These are phyloP conservation scores for Voacanga thouarsii DNA, from an alignment of 257 asterid species.

Conservation along the genomic window DNA sequence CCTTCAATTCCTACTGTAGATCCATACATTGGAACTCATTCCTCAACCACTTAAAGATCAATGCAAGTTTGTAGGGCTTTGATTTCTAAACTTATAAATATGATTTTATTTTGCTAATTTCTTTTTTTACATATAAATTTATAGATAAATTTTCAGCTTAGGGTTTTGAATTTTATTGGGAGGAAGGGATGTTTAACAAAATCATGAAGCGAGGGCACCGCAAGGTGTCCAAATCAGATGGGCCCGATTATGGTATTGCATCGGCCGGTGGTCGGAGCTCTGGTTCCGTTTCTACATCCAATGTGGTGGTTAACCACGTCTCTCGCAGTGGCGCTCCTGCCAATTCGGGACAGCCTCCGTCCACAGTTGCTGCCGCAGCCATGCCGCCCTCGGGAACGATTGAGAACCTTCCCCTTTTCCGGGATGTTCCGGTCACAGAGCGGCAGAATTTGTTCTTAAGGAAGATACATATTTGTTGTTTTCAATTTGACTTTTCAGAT, in stretches of 20 bases:
- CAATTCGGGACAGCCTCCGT: constrained; percentile 24
- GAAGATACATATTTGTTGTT: constrained; percentile 62
- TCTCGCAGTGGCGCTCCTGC: constrained; percentile 33
- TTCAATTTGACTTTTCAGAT: constrained; percentile 53
- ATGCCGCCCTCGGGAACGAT: constrained; percentile 36
- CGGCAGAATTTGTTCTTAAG: constrained; percentile 54
- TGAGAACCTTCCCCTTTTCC: constrained; percentile 57
- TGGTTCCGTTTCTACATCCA: constrained; percentile 41
- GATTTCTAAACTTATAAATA: constrained; percentile 14
- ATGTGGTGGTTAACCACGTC: constrained; percentile 47
- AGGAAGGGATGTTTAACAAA: constrained; percentile 37
- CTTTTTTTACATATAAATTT: background rate
- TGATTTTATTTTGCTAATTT: background rate
- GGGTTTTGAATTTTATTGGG: constrained; percentile 35
- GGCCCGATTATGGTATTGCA: constrained; percentile 27
- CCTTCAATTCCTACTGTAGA: constrained; percentile 4
- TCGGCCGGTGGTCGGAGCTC: constrained; percentile 34
- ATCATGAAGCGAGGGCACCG: constrained; percentile 48
- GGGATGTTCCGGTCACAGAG: constrained; percentile 54
- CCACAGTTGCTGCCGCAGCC: constrained; percentile 15
- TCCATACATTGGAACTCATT: constrained; percentile 6
- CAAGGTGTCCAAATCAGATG: constrained; percentile 39
- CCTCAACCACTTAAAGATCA: constrained; percentile 1
- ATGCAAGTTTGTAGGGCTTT: constrained; percentile 13
- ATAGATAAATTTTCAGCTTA: constrained; percentile 17